Conservation (phyloP, 1,284 basidiomycete species). For the Thecaphora thlaspeos region DNA sequence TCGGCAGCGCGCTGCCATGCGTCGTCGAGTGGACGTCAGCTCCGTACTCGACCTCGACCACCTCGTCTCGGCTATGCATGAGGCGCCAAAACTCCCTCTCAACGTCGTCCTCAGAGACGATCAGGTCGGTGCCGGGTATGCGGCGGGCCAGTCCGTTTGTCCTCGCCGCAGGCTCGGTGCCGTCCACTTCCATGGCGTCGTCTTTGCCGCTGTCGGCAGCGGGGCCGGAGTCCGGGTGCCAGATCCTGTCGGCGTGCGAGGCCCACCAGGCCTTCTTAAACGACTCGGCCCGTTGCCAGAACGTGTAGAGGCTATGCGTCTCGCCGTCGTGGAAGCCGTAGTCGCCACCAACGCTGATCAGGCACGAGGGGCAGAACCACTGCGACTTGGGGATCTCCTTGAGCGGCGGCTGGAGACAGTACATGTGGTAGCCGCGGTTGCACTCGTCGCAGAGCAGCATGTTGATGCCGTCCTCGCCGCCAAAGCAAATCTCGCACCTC, state of each 20-base stretch:
- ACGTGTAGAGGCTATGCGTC: conserved; percentile 86
- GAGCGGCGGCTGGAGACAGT: conserved; percentile 89
- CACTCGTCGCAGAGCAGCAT: conserved; percentile 97
- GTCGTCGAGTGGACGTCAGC: conserved; percentile 97
- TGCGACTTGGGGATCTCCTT: conserved; percentile 80
- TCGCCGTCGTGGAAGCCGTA: conserved; percentile 98
- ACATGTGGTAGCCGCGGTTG: conserved; percentile 91
- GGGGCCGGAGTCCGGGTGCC: conserved; percentile 5
- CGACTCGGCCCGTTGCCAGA: conserved; percentile 83
- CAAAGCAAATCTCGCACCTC: conserved; percentile 64
- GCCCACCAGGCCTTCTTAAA: conserved; percentile 74
- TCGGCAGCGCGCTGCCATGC: conserved; percentile 94
- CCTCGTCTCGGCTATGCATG: conserved; percentile 82
- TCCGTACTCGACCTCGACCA: conserved; percentile 97
- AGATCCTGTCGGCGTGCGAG: conserved; percentile 29
- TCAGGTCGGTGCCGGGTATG: conserved; percentile 59
- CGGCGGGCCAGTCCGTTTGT: conserved; percentile 35
- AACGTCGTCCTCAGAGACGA: conserved; percentile 81
- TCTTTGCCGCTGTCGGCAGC: background rate
- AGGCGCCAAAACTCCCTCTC: conserved; percentile 97
- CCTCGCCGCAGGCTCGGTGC: background rate
- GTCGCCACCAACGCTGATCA: conserved; percentile 91
- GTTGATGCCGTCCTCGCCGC: conserved; percentile 79
- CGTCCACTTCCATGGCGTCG: conserved; percentile 1
- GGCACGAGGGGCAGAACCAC: conserved; percentile 93